Conservation (phyloP, 768 basidiomycete genomes). For the Lyophyllum semitale region DNA sequence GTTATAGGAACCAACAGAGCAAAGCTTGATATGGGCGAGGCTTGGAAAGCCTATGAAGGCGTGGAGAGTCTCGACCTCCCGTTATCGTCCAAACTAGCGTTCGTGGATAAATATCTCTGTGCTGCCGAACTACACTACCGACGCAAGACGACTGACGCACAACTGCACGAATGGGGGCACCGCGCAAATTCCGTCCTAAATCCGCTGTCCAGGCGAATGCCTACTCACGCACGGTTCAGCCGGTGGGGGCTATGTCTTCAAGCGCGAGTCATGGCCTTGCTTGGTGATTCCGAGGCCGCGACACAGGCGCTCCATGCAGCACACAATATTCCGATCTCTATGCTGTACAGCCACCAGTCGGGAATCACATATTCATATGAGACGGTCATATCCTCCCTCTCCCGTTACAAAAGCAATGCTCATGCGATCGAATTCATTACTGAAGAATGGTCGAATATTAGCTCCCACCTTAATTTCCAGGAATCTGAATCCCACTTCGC, state of each 20-base stretch:
- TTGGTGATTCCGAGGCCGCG: conserved; percentile 10
- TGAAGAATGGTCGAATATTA: conserved; percentile 36
- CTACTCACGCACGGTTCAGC: conserved; percentile 4
- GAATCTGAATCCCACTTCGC: not conserved
- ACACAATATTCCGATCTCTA: conserved; percentile 15
- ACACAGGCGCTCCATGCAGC: conserved; percentile 25
- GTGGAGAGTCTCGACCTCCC: conserved; percentile 15
- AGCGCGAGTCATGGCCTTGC: conserved; percentile 10
- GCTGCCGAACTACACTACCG: conserved; percentile 23
- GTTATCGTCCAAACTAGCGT: conserved; percentile 12
- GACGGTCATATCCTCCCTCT: conserved; percentile 36
- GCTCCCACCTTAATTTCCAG: conserved; percentile 16
- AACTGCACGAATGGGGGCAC: not conserved
- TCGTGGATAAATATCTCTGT: conserved; percentile 23
- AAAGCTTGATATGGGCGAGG: conserved; percentile 36
- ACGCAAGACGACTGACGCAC: not conserved
- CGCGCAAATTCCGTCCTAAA: conserved; percentile 1
- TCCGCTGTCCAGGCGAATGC: not conserved
- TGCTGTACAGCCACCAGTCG: conserved; percentile 21
- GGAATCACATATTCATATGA: conserved; percentile 33
- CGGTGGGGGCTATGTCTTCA: conserved; percentile 14
- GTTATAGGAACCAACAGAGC: not conserved
- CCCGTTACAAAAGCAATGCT: conserved; percentile 29
- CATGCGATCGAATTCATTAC: conserved; percentile 41
- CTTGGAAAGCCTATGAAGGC: conserved; percentile 41